phyloP scores from a whole-genome alignment of 768 basidiomycete genomes.

The Pleurotus djamor region DNA sequence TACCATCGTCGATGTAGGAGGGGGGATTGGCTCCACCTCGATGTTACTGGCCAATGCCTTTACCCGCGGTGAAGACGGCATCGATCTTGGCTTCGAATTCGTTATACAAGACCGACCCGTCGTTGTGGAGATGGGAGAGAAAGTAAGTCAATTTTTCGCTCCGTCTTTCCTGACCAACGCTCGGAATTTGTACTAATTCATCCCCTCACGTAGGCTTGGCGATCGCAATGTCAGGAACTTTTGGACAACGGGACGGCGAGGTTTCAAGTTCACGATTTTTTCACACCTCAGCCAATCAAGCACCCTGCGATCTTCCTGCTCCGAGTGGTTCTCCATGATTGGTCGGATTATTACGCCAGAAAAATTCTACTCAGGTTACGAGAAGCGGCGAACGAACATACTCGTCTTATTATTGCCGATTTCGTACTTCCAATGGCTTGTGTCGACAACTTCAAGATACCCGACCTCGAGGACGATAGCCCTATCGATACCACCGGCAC shows the following conservation, averaged over 20 bases:
- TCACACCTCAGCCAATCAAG: constrained; percentile 55
- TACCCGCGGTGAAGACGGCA: constrained; percentile 14
- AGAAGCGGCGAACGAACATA: constrained; percentile 44
- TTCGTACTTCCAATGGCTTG: constrained; percentile 71
- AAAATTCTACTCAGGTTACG: constrained; percentile 41
- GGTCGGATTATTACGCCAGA: constrained; percentile 62
- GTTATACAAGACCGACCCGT: constrained; percentile 51
- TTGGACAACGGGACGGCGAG: constrained; percentile 48
- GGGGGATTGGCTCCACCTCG: constrained; percentile 49
- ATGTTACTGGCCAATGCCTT: constrained; percentile 35
- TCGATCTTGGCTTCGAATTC: constrained; percentile 28
- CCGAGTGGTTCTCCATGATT: constrained; percentile 75
- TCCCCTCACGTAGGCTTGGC: constrained; percentile 44
- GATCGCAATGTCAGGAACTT: constrained; percentile 53
- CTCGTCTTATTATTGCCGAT: constrained; percentile 69
- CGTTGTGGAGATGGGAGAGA: constrained; percentile 42
- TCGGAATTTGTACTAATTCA: neutral
- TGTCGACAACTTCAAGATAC: constrained; percentile 40
- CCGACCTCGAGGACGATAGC: neutral
- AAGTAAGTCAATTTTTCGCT: constrained; percentile 12
- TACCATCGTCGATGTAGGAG: constrained; percentile 56
- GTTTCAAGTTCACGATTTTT: constrained; percentile 77
- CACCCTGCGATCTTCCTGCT: constrained; percentile 66
- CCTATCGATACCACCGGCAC: neutral
- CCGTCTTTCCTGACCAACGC: too few species aligned